These are phyloP conservation scores for Candida ponderosae DNA, from an alignment of 805 yeast genomes.

Conservation along the genomic window DNA sequence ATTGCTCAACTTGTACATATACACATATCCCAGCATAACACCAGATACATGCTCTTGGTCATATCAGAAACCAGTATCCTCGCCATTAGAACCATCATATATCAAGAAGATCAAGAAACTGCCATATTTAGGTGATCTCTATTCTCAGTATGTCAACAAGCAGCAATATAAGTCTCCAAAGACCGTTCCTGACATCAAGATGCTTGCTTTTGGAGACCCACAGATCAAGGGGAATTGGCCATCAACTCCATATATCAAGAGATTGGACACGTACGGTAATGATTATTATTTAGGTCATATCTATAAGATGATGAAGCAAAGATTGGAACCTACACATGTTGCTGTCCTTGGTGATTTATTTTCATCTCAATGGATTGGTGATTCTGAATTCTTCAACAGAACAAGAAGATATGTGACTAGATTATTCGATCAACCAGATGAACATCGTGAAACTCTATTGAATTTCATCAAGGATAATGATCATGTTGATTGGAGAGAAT, in stretches of 20 bases:
- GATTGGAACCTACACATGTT: constrained; percentile 70
- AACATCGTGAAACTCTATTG: constrained; percentile 40
- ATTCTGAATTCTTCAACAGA: constrained; percentile 76
- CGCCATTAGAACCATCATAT: constrained; percentile 6
- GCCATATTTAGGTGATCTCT: constrained; percentile 16
- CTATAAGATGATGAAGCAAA: constrained; percentile 50
- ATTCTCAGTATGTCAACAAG: constrained; percentile 21
- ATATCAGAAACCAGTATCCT: constrained; percentile 14
- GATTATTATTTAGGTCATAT: constrained; percentile 87
- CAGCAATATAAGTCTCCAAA: constrained; percentile 6
- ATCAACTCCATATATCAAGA: constrained; percentile 58
- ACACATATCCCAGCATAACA: constrained; percentile 65
- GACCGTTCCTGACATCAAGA: constrained; percentile 39
- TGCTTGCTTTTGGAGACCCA: constrained; percentile 91
- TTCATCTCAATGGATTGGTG: constrained; percentile 91
- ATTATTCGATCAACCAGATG: constrained; percentile 50
- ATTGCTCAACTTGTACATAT: constrained; percentile 53
- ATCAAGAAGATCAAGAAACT: constrained; percentile 5
- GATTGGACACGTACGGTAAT: constrained; percentile 83
- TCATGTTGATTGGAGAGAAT: constrained; percentile 45
- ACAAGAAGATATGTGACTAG: constrained; percentile 69
- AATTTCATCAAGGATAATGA: constrained; percentile 42
- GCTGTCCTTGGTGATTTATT: constrained; percentile 90
- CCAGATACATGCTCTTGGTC: constrained; percentile 57
- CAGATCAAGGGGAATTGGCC: constrained; percentile 89